These are phyloP conservation scores for Porogramme epimiltina DNA, from an alignment of 1,284 basidiomycete species.

Conservation along the genomic window DNA sequence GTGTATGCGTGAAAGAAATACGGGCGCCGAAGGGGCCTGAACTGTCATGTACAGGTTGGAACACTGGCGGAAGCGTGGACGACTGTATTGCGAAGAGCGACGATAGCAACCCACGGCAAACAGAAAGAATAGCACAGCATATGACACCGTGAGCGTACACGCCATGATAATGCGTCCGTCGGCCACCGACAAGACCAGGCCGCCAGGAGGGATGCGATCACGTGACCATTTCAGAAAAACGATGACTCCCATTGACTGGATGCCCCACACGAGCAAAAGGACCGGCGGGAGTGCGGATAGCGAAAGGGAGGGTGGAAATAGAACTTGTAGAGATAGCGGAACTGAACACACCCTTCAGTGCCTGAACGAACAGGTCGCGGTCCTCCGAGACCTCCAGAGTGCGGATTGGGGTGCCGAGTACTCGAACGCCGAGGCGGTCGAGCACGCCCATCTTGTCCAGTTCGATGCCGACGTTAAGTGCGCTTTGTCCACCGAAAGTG, in stretches of 20 bases:
- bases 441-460: slow-evolving; percentile 98
- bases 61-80: too few species aligned
- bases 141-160: too few species aligned
- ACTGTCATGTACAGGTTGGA: too few species aligned
- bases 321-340: neutral
- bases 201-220: too few species aligned
- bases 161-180: too few species aligned
- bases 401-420: slow-evolving; percentile 93
- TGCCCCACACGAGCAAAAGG: too few species aligned
- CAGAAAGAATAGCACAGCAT: too few species aligned
- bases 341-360: slow-evolving; percentile 77
- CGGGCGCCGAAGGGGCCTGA: too few species aligned
- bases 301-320: neutral
- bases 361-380: slow-evolving; percentile 95
- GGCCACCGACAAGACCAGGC: too few species aligned
- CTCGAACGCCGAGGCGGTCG: slow-evolving; percentile 92
- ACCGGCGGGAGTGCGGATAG: neutral
- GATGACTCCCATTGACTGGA: neutral
- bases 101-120: too few species aligned
- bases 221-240: neutral
- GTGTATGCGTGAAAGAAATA: too few species aligned
- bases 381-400: slow-evolving; percentile 98
- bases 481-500: slow-evolving; percentile 98
- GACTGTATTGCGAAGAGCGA: too few species aligned
- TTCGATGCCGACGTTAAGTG: slow-evolving; percentile 97